Evolutionary conservation across 2,329 filamentous ascomycete genomes (phyloP).

Genomic region (Calonectria pseudoreteaudii): DNA sequence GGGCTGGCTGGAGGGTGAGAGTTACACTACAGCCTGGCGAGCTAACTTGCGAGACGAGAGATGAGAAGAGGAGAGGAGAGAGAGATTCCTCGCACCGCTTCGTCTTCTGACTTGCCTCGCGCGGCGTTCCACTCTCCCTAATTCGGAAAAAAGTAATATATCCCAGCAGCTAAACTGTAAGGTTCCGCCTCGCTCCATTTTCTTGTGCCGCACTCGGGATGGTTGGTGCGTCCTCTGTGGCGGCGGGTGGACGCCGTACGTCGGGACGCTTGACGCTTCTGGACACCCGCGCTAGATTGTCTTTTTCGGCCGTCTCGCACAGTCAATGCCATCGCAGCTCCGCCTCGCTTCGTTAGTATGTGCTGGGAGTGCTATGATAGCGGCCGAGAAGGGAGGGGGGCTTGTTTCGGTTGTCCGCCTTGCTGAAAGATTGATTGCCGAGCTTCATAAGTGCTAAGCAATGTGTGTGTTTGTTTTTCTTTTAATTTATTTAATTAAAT

Average conservation of each 20-base stretch:
- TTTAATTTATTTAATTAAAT: background rate
- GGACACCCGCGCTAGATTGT: conserved; percentile 6
- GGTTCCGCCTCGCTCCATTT: conserved; percentile 16
- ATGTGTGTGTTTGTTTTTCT: background rate
- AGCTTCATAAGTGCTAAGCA: background rate
- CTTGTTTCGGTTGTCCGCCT: background rate
- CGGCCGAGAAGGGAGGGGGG: background rate
- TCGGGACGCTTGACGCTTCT: conserved; percentile 10
- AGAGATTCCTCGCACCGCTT: conserved; percentile 10
- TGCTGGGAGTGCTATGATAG: conserved; percentile 1
- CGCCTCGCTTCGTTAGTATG: conserved; percentile 5
- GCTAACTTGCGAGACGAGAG: conserved; percentile 1
- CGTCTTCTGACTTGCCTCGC: conserved; percentile 3
- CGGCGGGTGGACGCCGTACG: conserved; percentile 10
- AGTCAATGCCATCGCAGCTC: conserved; percentile 11
- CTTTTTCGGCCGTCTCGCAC: background rate
- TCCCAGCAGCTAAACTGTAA: conserved; percentile 11
- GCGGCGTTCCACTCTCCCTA: conserved; percentile 5
- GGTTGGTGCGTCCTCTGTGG: conserved; percentile 15
- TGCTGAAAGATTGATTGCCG: background rate
- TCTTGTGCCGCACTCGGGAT: conserved; percentile 19
- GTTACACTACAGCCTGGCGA: conserved; percentile 2
- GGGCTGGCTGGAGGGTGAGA: conserved; percentile 1
- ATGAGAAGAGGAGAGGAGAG: conserved; percentile 18
- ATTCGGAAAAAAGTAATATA: conserved; percentile 25